Conservation (phyloP, 805 yeast species). For the Phaffomyces antillensis region DNA sequence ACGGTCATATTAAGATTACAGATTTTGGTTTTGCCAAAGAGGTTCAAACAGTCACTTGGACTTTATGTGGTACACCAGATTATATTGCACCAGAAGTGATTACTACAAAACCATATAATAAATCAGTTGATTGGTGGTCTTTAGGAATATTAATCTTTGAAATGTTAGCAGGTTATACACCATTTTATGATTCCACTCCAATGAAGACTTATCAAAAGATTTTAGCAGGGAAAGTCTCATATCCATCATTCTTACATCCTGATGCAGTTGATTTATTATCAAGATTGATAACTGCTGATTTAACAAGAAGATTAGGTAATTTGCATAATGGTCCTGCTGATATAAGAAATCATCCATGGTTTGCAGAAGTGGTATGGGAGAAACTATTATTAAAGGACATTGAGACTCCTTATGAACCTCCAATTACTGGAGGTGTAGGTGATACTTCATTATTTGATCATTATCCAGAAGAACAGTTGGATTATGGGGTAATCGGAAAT, state of each 20-base stretch:
- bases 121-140: slow-evolving; percentile 98
- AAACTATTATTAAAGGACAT: slow-evolving; percentile 76
- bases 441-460: slow-evolving; percentile 79
- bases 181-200: slow-evolving; percentile 87
- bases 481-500: slow-evolving; percentile 71
- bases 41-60: slow-evolving; percentile 87
- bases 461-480: slow-evolving; percentile 78
- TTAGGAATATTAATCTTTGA: slow-evolving; percentile 87
- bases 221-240: slow-evolving; percentile 68
- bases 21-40: slow-evolving; percentile 96
- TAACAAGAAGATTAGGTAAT: slow-evolving; percentile 80
- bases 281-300: slow-evolving; percentile 73
- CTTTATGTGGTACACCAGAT: slow-evolving; percentile 93
- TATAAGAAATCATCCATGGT: slow-evolving; percentile 86
- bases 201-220: slow-evolving; percentile 94
- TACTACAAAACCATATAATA: slow-evolving; percentile 88
- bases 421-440: slow-evolving; percentile 89
- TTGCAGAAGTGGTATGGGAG: slow-evolving; percentile 89
- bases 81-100: slow-evolving; percentile 96
- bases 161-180: slow-evolving; percentile 93
- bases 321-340: slow-evolving; percentile 79
- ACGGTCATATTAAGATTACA: slow-evolving; percentile 87
- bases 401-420: slow-evolving; percentile 96
- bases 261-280: slow-evolving; percentile 71
- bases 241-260: slow-evolving; percentile 69